Percentiles rank a stretch among this genome's conserved stretches.
Conservation (phyloP, 164 flowering plant species). For the Nymphaea colorata region DNA sequence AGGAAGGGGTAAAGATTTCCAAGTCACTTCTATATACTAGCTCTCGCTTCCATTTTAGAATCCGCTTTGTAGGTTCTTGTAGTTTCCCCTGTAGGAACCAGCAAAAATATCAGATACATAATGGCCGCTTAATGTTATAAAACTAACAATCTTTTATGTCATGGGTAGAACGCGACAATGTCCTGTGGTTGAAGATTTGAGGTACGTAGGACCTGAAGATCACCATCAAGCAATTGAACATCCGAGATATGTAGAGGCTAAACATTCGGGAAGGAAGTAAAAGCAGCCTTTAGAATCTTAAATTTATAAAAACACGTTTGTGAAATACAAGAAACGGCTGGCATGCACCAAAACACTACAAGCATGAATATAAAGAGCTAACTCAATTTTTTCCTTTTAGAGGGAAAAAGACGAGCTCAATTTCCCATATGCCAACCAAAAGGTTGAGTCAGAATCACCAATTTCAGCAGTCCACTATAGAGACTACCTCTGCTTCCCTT, state of each 20-base stretch:
- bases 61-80: slow-evolving; percentile 34
- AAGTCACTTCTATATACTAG: slow-evolving; percentile 59
- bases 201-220: background rate
- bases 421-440: too few species aligned
- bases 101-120: slow-evolving; percentile 46
- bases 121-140: background rate
- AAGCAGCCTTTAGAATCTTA: too few species aligned
- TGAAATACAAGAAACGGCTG: too few species aligned
- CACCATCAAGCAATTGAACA: background rate
- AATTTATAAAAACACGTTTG: too few species aligned
- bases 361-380: too few species aligned
- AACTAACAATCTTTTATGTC: background rate
- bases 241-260: background rate
- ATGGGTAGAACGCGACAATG: background rate
- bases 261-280: too few species aligned
- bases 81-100: slow-evolving; percentile 40
- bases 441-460: too few species aligned
- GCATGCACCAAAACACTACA: too few species aligned
- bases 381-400: too few species aligned
- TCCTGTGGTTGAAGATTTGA: background rate
- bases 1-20: slow-evolving; percentile 30
- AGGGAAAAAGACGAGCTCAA: too few species aligned
- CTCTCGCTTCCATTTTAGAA: slow-evolving; percentile 37
- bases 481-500: too few species aligned
- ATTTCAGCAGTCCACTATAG: too few species aligned